Base-by-base conservation (phyloP, 257 asterid genomes). In the Catharanthus roseus region DNA sequence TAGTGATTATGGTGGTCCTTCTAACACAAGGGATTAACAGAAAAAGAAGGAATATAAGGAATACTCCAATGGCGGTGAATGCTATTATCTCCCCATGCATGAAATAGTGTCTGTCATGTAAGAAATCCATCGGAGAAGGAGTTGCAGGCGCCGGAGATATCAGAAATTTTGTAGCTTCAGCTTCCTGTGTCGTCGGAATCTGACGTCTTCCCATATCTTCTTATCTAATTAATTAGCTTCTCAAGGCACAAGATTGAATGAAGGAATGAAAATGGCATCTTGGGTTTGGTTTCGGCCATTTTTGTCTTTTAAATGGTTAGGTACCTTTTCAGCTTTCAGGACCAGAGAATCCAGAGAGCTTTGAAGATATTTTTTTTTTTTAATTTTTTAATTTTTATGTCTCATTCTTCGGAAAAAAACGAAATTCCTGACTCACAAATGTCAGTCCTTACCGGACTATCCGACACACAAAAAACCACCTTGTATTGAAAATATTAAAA, bases 31-130 rank as follows among this genome's bases (percentile, higher is more conserved):
- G 74, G 50, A 75, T 1, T 44, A 75, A 34, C 39, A 75, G 58
- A 41, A 69, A 69, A 31, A 75, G 67, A 29, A 75, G 49, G 66
- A 75, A 75, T 29, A 69, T 8, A 3, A 61, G 18, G 44, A 69
- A 75, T 4, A 62, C n/a, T 3, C 60, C n/a, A 8, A 75, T 75
- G 49, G 50, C 79, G 0, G 79, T 64, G 67, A 75, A 5, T 10
- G 79, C 74, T 29, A 75, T 51, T 45, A 75, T 39, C 68, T 75
- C 79, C 1, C 79, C 79, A 12, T 75, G 74, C 67, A 61, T 23
- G 74, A 69, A 69, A 34, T 75, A 75, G 67, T 69, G 71, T 1
- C 58, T 58, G 67, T 69, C 79, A 23, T n/a, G 38, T 15, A 42
- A 47, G 36, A 55, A 44, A 18, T 31, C 42, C 66, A 24, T 19